Base-by-base conservation (phyloP, 106 monocot genomes). In the Dioscorea zingiberensis region DNA sequence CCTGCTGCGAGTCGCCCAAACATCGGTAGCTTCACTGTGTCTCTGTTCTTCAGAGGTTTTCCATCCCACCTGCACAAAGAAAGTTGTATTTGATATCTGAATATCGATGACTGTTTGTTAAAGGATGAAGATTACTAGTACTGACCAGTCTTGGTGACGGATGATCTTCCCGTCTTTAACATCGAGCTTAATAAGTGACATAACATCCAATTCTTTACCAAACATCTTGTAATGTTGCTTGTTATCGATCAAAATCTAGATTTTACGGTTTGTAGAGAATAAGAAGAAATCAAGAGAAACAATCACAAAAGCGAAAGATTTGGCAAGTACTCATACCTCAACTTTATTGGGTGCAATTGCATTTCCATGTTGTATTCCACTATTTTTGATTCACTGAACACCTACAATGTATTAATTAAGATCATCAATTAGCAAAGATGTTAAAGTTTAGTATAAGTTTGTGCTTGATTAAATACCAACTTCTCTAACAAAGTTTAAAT, bases 211-310 rank as follows among this genome's bases (percentile, higher is more conserved):
- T 21, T 77, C 55, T 46, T 47, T 85, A 25, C 89, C 85, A 28
- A 82, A 59, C 3, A 83, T 21, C 63, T 90, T 90, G 73, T 88
- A 84, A 19, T 80, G 74, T 60, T 90, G 90, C 75, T 90, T 86
- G 83, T 83, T 90, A 65, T 90, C 90, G 18, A 90, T 90, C 68
- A 90, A 32, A 51, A 90, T 60, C 89, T 90, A 68, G 55, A 68
- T 22, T 27, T 51, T 18, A 18, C 51, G 14, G 32, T 6, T 10
- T 48, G 46, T 19, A 25, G 2, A 27, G 15, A 47, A 47, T 11
- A 19, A 16, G 6, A 21, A 15, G 10, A 13, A 46, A 10, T 22
- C 7, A 38, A 6, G 10, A 38, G 38, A 38, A 38, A 6, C 38
- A 38, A 38, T 38, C 38, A 8, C 7, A 49, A 24, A n/a, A 29